These are phyloP conservation scores for Ganoderma resinaceum DNA, from an alignment of 1,284 basidiomycete genomes.

Conservation along the genomic window DNA sequence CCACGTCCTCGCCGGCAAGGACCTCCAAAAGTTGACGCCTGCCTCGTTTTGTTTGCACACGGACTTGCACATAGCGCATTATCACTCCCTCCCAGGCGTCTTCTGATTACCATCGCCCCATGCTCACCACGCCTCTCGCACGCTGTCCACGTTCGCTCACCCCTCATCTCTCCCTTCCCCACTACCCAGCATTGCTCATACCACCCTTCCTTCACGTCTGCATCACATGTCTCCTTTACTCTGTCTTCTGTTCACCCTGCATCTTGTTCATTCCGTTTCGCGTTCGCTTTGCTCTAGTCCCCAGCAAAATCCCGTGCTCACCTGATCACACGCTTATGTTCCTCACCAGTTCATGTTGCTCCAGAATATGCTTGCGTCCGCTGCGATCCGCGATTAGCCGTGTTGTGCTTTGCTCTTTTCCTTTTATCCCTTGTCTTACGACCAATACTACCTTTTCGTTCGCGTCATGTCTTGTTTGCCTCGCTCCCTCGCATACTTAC, in stretches of 20 bases:
- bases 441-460: slow-evolving; percentile 11
- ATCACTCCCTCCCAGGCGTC: slow-evolving; percentile 16
- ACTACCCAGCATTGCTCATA: slow-evolving; percentile 11
- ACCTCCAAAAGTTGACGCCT: slow-evolving; percentile 32
- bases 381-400: slow-evolving; percentile 1
- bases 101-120: slow-evolving; percentile 14
- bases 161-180: slow-evolving; percentile 8
- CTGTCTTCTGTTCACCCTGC: background rate
- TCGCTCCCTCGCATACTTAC: slow-evolving; percentile 7
- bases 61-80: slow-evolving; percentile 33
- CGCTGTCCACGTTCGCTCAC: slow-evolving; percentile 12
- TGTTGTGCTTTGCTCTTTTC: background rate
- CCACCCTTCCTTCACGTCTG: slow-evolving; percentile 11
- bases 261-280: slow-evolving; percentile 4
- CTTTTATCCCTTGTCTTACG: slow-evolving; percentile 9
- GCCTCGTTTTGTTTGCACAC: slow-evolving; percentile 22
- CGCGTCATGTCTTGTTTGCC: background rate
- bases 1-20: slow-evolving; percentile 24
- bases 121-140: slow-evolving; percentile 1
- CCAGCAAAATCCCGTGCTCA: slow-evolving; percentile 12
- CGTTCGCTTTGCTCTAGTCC: background rate
- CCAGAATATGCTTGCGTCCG: slow-evolving; percentile 1
- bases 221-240: slow-evolving; percentile 3
- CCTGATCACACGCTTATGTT: slow-evolving; percentile 1
- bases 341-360: background rate